These are phyloP conservation scores for Chionographis japonica DNA, from an alignment of 106 monocot genomes.

Conservation along the genomic window DNA sequence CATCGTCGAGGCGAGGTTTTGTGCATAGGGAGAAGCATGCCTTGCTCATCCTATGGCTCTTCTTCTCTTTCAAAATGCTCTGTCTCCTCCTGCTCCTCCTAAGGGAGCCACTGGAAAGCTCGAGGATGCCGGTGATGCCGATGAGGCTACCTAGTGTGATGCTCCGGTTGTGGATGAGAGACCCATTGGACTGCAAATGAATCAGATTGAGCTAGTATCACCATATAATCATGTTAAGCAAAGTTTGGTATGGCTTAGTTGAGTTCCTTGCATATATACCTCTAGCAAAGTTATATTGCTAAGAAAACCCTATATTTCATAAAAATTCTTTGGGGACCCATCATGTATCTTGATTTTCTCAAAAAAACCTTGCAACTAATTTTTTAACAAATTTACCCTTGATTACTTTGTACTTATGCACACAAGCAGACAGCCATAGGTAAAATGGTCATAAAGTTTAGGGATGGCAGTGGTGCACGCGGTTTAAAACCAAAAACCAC, in stretches of 20 bases:
- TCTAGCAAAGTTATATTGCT: too few relatives aligned
- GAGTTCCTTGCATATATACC: not conserved
- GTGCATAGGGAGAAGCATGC: conserved; percentile 32
- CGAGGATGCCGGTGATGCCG: conserved; percentile 33
- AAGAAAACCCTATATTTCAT: too few relatives aligned
- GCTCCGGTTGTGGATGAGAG: conserved; percentile 37
- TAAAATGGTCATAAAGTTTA: too few relatives aligned
- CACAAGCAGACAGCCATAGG: too few relatives aligned
- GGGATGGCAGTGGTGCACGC: too few relatives aligned
- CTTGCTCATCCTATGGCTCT: conserved; percentile 3
- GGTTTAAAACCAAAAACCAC: too few relatives aligned
- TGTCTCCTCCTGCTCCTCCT: conserved; percentile 6
- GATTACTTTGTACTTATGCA: too few relatives aligned
- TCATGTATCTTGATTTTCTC: too few relatives aligned
- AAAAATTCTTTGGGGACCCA: too few relatives aligned
- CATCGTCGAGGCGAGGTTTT: not conserved
- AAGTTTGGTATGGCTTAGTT: not conserved
- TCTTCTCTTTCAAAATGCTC: conserved; percentile 2
- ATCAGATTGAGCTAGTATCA: not conserved
- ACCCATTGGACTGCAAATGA: conserved; percentile 36
- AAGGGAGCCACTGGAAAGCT: conserved; percentile 12
- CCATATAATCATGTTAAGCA: not conserved
- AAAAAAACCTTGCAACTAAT: too few relatives aligned
- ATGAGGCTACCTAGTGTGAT: conserved; percentile 48
- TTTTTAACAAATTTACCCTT: too few relatives aligned